A percentile compares a stretch with the other conserved stretches of the same genome.
phyloP scores from a whole-genome alignment of 805 yeast species.

The Candida suzukii region DNA sequence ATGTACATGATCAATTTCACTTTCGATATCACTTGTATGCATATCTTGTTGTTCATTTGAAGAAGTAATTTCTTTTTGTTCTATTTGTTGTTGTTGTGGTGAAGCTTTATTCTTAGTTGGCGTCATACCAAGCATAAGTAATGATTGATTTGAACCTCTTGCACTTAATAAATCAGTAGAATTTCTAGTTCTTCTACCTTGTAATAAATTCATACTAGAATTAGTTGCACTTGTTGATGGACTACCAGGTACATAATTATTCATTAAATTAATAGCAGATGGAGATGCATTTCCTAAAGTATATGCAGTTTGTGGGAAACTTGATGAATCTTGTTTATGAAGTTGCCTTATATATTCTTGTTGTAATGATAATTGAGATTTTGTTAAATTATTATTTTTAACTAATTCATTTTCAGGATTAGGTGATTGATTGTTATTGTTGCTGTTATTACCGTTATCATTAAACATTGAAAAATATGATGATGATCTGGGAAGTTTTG shows the following conservation, averaged over 20 bases:
- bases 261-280: conserved; percentile 19
- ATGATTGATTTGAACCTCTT: conserved; percentile 11
- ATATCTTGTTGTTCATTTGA: background rate
- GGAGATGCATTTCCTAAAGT: conserved; percentile 18
- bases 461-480: background rate
- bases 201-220: conserved; percentile 12
- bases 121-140: conserved; percentile 2
- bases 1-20: too few species aligned
- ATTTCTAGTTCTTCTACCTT: background rate
- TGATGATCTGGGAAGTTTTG: background rate
- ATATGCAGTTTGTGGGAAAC: conserved; percentile 23
- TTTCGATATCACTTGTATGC: too few species aligned
- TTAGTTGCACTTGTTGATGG: conserved; percentile 11
- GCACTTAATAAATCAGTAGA: conserved; percentile 4
- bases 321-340: conserved; percentile 24
- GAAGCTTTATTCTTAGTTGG: background rate
- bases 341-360: conserved; percentile 20
- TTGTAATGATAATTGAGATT: conserved; percentile 12
- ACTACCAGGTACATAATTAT: conserved; percentile 12
- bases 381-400: background rate
- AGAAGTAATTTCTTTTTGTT: too few species aligned
- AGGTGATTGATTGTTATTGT: too few species aligned
- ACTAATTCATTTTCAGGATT: background rate
- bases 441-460: too few species aligned
- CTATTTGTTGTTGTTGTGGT: background rate